Evolutionary conservation across 805 yeast genomes (phyloP).

Genomic region (Suhomyces sp.): DNA sequence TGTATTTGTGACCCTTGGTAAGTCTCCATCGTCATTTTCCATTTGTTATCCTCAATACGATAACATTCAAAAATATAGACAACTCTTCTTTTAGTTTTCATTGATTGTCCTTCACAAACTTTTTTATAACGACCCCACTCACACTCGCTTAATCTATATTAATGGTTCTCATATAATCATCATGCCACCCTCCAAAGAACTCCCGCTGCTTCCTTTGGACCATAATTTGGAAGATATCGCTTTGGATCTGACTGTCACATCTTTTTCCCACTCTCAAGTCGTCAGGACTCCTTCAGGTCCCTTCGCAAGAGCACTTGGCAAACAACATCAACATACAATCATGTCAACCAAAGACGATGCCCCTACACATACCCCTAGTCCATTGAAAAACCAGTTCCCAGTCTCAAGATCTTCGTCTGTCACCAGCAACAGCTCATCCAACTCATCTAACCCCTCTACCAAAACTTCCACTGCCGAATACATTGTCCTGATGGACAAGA

Average conservation of each 20-base stretch:
- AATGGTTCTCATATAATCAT: neutral
- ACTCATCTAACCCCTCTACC: conserved; percentile 4
- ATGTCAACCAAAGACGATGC: neutral
- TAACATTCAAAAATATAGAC: no score
- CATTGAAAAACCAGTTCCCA: conserved; percentile 15
- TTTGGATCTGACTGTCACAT: no score
- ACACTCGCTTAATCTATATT: no score
- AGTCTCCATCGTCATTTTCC: no score
- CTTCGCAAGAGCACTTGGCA: neutral
- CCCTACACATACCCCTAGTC: conserved; percentile 12
- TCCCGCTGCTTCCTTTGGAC: conserved; percentile 4
- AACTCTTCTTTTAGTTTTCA: no score
- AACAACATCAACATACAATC: neutral
- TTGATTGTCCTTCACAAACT: no score
- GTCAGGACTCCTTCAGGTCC: conserved; percentile 1
- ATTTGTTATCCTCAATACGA: no score
- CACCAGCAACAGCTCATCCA: conserved; percentile 11
- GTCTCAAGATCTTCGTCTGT: conserved; percentile 18
- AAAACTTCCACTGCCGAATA: conserved; percentile 11
- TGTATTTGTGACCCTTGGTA: no score
- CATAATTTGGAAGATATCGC: conserved; percentile 1
- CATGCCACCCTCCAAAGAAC: conserved; percentile 7
- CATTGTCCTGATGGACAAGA: conserved; percentile 21
- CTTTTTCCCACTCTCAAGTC: no score
- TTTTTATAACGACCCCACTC: no score